Evolutionary conservation across 1,139 yeast genomes (phyloP), one percentile per base, ranked within the genome.

Genomic region (Pichia norvegensis): DNA sequence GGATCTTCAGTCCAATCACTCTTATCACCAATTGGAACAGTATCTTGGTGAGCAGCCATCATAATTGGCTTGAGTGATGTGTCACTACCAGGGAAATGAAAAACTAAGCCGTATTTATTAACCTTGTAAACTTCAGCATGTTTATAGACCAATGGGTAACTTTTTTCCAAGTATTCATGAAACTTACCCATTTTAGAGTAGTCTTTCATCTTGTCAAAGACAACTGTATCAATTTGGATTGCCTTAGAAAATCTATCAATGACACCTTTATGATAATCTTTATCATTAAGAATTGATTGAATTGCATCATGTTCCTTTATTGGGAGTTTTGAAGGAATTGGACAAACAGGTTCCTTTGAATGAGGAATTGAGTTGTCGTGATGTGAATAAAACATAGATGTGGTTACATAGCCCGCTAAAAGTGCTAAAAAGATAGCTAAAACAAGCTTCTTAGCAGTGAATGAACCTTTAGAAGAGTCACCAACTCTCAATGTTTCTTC

Each of bases 41-140:
- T 85, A 59, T 85, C 95, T 60, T 80, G 86, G 62, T 86, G 95
- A 3, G 92, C 88, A 64, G 81, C 74, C 38, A 85, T 67, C 62
- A 85, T 60, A 14, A 81, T 54, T 6, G 95, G 95, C 60, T 81
- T 79, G 55, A 81, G 67, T 14, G 44, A 36, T 5, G 61, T 40
- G 48, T 79, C 66, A 0, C 74, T 58, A 21, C 95, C 95, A 53
- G 45, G 29, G 43, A 57, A 55, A 27, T 54, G 52, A 40, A 56
- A 54, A 13, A 59, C 52, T 31, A 59, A 50, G 46, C 78, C 79
- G 50, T 70, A 71, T 19, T 72, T 66, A 52, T 74, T 73, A 38
- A 74, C 70, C 29, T 63, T 67, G 19, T 61, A 61, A 21, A 73
- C 64, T 23, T 67, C 62, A 38, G 70, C 63, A 27, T 62, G 54